phyloP scores from a whole-genome alignment of 2,329 filamentous ascomycete species.

The Mycosphaerella arachidis region DNA sequence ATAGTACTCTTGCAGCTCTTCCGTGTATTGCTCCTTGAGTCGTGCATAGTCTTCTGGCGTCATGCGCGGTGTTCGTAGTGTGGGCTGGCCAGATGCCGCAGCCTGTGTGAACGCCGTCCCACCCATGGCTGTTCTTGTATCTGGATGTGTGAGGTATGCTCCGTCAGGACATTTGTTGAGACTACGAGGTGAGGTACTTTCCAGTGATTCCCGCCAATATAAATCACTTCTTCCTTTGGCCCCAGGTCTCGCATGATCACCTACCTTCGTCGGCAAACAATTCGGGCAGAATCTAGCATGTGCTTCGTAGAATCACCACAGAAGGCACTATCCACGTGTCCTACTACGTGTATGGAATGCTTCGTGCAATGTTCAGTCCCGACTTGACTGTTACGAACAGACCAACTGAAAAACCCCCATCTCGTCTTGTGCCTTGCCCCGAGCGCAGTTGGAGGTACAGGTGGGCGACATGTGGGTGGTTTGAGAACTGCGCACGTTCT shows the following conservation, averaged over 20 bases:
- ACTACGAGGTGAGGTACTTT: background rate
- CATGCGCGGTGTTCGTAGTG: constrained; percentile 63
- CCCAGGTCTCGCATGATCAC: background rate
- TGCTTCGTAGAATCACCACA: background rate
- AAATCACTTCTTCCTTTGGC: background rate
- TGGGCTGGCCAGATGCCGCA: constrained; percentile 37
- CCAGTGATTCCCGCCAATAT: background rate
- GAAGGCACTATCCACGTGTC: background rate
- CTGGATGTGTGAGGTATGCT: background rate
- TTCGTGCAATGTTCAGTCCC: background rate
- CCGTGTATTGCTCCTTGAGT: constrained; percentile 46
- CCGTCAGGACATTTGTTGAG: background rate
- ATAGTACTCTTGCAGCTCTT: constrained; percentile 41
- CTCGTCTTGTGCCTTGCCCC: too few species aligned
- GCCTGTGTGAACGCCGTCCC: constrained; percentile 55
- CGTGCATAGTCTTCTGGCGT: constrained; percentile 51
- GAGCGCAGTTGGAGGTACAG: too few species aligned
- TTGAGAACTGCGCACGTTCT: too few species aligned
- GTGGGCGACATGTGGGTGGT: too few species aligned
- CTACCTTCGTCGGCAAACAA: background rate
- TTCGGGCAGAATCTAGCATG: background rate
- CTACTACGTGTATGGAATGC: background rate
- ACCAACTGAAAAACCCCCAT: too few species aligned
- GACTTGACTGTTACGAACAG: background rate
- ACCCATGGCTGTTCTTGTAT: constrained; percentile 52